Base-by-base conservation (phyloP, 2,329 filamentous ascomycete species). In the Hymenoscyphus repandus region DNA sequence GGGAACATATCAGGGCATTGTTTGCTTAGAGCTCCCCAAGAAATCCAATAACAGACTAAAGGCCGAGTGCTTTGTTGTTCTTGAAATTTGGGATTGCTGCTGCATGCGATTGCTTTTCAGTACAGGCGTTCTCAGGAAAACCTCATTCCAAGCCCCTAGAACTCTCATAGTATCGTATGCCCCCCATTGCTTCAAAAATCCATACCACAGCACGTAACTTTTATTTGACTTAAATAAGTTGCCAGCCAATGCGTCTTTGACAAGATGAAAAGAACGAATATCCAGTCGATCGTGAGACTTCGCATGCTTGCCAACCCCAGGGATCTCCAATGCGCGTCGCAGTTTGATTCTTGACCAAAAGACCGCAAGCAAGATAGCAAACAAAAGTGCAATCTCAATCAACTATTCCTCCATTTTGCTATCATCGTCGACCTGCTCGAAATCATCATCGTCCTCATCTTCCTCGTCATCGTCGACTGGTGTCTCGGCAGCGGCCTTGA, bases 401-500 rank as follows among this genome's bases (percentile, higher is more conserved):
- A 38, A 47, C 50, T 64, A 66, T 52, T 85, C 80, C 64, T 85
- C 78, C 86, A 90, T 90, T 71, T 83, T 81, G n/a, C n/a, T 40
- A 57, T 88, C 85, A 54, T 84, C 82, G 56, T 83, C 77, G 48
- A 78, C 78, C 36, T 39, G 36, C 65, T 84, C 74, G 67, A 85
- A 85, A 20, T 80, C 82, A 41, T 61, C 61, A 53, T 88, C 85
- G 41, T 87, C 87, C 0, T 93, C 87, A 40, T 90, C 89, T 30
- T 92, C 85, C 12, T 89, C 87, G 5, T 91, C 87, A 6, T 88
- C 84, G n/a, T 83, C 80, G 57, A 77, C 80, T 42, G 80, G 82
- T 62, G 87, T 80, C 70, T 95, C 83, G 71, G 87, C 78, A 22
- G 89, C 90, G 17, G 91, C 91, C 75, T 95, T 90, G 64, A 87